These are phyloP conservation scores for Pseudocercospora cruenta DNA, from an alignment of 2,329 filamentous ascomycete genomes.

Conservation along the genomic window DNA sequence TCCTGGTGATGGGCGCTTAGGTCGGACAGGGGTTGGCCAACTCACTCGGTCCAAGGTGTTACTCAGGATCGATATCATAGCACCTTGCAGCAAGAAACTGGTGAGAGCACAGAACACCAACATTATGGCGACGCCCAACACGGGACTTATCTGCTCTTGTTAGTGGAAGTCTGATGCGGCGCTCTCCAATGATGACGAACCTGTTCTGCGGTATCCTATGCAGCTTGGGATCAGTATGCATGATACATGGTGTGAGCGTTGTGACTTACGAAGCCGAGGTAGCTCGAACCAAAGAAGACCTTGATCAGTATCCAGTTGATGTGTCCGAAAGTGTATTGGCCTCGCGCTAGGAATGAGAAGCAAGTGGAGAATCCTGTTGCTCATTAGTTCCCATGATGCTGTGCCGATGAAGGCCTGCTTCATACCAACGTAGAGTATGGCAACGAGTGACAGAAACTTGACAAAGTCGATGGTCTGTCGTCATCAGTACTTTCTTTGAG, in stretches of 20 bases:
- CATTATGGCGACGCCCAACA: conserved; percentile 58
- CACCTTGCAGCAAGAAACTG: conserved; percentile 77
- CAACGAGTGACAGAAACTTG: conserved; percentile 77
- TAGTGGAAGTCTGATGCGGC: conserved; percentile 21
- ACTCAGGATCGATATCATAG: conserved; percentile 43
- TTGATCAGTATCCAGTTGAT: conserved; percentile 67
- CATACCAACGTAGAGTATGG: conserved; percentile 76
- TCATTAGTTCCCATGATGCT: conserved; percentile 9
- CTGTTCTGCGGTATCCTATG: conserved; percentile 51
- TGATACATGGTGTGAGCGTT: neutral
- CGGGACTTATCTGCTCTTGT: conserved; percentile 47
- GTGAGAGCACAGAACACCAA: conserved; percentile 75
- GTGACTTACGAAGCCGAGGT: conserved; percentile 70
- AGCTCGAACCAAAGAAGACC: conserved; percentile 79
- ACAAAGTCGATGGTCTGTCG: conserved; percentile 77
- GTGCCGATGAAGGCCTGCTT: conserved; percentile 14
- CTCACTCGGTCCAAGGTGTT: conserved; percentile 33
- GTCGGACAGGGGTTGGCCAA: conserved; percentile 19
- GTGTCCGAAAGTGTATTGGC: conserved; percentile 63
- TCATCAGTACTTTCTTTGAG: neutral
- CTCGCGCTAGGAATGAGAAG: conserved; percentile 76
- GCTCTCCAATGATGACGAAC: conserved; percentile 38
- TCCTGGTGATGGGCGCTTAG: conserved; percentile 32
- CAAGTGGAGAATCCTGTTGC: conserved; percentile 77
- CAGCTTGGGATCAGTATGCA: conserved; percentile 16